Evolutionary conservation across 2,329 filamentous ascomycete genomes (phyloP).

Genomic region (Pseudopyricularia javanii): DNA sequence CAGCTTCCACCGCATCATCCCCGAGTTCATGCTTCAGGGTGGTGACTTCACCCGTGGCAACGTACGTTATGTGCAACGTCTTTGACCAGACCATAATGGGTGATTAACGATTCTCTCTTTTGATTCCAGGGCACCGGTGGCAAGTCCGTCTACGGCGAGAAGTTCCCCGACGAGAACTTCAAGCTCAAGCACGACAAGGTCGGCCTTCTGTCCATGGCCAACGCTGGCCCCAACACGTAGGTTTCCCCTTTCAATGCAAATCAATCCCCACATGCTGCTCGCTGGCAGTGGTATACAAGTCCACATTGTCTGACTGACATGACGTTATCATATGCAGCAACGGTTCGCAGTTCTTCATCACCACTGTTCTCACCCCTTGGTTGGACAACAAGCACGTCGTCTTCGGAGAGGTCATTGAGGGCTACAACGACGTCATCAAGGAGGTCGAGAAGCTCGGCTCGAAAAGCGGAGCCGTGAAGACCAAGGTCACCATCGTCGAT

Average conservation of each 20-base stretch:
- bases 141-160: conserved; percentile 75
- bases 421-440: conserved; percentile 73
- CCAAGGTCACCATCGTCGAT: conserved; percentile 65
- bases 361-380: conserved; percentile 59
- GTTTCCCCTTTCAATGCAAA: too few relatives aligned
- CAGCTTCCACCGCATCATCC: conserved; percentile 81
- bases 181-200: conserved; percentile 86
- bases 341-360: conserved; percentile 86
- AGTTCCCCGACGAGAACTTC: conserved; percentile 88
- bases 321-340: too few relatives aligned
- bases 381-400: conserved; percentile 77
- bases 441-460: conserved; percentile 56
- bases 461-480: conserved; percentile 55
- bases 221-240: conserved; percentile 75
- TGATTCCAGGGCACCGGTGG: conserved; percentile 47
- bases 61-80: too few relatives aligned
- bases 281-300: too few relatives aligned
- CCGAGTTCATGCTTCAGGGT: conserved; percentile 85
- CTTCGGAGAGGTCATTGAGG: conserved; percentile 80
- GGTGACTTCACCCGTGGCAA: conserved; percentile 79
- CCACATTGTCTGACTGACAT: too few relatives aligned
- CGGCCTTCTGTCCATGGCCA: conserved; percentile 76
- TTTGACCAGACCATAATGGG: too few relatives aligned
- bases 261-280: too few relatives aligned
- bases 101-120: too few relatives aligned